Percentiles rank a stretch among this genome's conserved stretches.
Evolutionary conservation across 1,284 basidiomycete species (phyloP).

Genomic region (Ceratobasidium sp.): DNA sequence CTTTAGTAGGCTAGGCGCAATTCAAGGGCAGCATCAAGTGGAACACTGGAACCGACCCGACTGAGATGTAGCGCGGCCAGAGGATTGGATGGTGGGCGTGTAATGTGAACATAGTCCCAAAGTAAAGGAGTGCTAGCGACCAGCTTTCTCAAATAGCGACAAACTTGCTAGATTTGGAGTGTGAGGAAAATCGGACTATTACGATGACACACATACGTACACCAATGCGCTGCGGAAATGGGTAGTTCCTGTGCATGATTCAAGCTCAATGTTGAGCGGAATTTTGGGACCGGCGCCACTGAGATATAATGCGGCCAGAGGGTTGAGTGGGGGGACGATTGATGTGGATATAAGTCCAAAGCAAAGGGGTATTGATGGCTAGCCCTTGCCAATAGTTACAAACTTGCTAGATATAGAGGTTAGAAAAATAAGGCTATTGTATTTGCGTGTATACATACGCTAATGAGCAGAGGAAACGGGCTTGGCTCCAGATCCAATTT

Average conservation of each 20-base stretch:
- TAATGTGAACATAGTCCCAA: conserved; percentile 6
- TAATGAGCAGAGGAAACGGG: too few relatives aligned
- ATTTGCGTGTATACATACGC: too few relatives aligned
- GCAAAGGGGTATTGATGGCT: not conserved
- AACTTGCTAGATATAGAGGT: not conserved
- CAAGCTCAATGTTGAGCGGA: conserved; percentile 6
- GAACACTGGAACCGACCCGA: not conserved
- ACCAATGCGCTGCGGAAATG: too few relatives aligned
- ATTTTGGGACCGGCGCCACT: not conserved
- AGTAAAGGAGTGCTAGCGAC: not conserved
- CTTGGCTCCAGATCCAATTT: too few relatives aligned
- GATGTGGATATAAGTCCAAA: conserved; percentile 17
- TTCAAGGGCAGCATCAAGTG: not conserved
- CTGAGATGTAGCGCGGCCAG: not conserved
- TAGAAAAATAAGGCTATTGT: not conserved
- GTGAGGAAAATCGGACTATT: not conserved
- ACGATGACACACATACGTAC: too few relatives aligned
- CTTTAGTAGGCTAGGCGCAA: not conserved
- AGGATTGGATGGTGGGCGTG: not conserved
- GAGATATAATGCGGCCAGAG: not conserved
- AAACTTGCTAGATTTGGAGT: not conserved
- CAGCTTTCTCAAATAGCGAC: not conserved
- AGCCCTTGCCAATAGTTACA: not conserved
- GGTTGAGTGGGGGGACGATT: not conserved
- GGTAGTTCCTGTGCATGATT: too few relatives aligned